A percentile compares a stretch with the other conserved stretches of the same genome.
These are phyloP conservation scores for Solanum hybrid DNA, from an alignment of 305 asterid species.

Conservation along the genomic window DNA sequence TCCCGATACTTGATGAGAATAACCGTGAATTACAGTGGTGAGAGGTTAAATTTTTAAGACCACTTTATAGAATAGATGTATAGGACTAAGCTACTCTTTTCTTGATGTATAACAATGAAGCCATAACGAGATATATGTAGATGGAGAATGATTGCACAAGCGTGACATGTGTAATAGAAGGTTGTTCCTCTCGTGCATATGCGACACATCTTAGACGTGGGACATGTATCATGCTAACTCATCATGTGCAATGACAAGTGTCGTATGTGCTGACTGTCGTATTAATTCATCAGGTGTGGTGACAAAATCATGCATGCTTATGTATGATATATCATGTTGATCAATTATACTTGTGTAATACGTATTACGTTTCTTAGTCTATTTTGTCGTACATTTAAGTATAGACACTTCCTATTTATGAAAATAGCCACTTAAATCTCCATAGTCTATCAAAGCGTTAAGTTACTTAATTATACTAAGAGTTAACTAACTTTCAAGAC, in stretches of 20 bases:
- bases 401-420: neutral
- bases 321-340: neutral
- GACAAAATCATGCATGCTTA: neutral
- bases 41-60: too few species aligned
- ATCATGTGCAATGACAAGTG: too few species aligned
- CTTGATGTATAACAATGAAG: too few species aligned
- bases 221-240: too few species aligned
- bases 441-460: neutral
- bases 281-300: neutral
- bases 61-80: too few species aligned
- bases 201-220: too few species aligned
- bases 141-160: too few species aligned
- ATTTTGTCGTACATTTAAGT: neutral
- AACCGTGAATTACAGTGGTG: too few species aligned
- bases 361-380: accelerated
- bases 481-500: neutral
- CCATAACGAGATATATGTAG: accelerated
- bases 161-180: too few species aligned
- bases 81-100: too few species aligned
- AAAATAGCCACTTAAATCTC: neutral
- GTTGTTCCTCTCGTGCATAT: too few species aligned
- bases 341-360: neutral
- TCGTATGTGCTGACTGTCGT: neutral
- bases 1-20: neutral
- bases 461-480: neutral